Conservation (phyloP, 441 rosid genomes). For the Rhodomyrtus psidioides region DNA sequence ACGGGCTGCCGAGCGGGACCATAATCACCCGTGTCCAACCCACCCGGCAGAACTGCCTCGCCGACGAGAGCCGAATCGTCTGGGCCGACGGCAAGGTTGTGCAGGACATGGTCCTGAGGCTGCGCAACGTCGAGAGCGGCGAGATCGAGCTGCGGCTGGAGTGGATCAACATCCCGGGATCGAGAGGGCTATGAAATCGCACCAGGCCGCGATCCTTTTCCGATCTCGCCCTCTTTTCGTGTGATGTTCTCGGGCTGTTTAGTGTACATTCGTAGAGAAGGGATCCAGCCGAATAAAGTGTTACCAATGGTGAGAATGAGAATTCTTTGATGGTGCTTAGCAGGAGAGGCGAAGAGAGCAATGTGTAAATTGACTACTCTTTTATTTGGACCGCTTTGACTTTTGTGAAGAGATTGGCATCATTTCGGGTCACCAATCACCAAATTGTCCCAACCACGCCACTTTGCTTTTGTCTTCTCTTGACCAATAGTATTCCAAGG, state of each 20-base stretch:
- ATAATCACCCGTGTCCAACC: neutral
- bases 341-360: neutral
- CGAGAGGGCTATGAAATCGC: neutral
- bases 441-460: neutral
- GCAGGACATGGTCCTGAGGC: neutral
- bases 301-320: neutral
- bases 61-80: neutral
- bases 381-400: fast-evolving
- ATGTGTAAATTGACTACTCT: neutral
- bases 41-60: conserved; percentile 3
- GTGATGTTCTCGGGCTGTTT: no score
- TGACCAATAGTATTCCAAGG: neutral
- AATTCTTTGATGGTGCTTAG: neutral
- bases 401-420: neutral
- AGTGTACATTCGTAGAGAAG: neutral
- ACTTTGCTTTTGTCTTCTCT: neutral
- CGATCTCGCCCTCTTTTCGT: neutral
- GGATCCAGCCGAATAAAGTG: neutral
- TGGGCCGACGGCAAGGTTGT: neutral
- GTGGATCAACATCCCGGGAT: neutral
- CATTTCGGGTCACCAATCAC: neutral
- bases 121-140: neutral
- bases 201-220: neutral
- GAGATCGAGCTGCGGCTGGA: neutral
- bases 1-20: neutral